phyloP scores from a whole-genome alignment of 139 green algal species.

The Chlorella ohadii region DNA sequence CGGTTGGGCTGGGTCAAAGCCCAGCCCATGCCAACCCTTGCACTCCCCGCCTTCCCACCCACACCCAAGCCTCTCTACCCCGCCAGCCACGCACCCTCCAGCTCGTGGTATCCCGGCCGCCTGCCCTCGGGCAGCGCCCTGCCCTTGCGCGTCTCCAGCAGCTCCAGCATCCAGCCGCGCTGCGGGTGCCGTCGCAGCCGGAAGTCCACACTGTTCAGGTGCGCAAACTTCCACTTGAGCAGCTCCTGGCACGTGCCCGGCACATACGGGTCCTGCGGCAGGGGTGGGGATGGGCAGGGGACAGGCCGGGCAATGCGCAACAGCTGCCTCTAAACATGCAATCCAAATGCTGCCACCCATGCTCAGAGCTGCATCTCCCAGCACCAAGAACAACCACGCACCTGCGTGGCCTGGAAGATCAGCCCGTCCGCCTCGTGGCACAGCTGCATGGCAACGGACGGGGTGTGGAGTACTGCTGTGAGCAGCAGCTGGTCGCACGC shows the following conservation, averaged over 20 bases:
- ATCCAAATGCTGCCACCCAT: no score
- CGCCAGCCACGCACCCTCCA: background rate
- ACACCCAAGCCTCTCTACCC: background rate
- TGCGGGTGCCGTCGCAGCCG: constrained; percentile 50
- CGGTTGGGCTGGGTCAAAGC: no score
- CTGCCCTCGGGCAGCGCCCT: background rate
- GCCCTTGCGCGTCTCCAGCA: constrained; percentile 41
- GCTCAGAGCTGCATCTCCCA: no score
- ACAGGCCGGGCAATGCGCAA: no score
- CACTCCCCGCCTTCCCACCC: no score
- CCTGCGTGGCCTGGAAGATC: constrained; percentile 81
- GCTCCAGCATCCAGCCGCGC: constrained; percentile 18
- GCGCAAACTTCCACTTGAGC: constrained; percentile 97
- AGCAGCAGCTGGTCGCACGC: no score
- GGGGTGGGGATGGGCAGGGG: background rate
- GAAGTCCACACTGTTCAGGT: constrained; percentile 98
- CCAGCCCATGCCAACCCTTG: no score
- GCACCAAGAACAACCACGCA: no score
- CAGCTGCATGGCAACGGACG: constrained; percentile 41
- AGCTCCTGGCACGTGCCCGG: constrained; percentile 85
- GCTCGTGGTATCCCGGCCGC: background rate
- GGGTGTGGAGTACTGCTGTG: no score
- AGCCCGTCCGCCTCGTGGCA: constrained; percentile 95
- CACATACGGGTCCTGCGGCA: constrained; percentile 78
- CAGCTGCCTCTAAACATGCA: no score